Percentiles rank a stretch among this genome's conserved stretches.
Conservation (phyloP, 495 filamentous ascomycete genomes). For the Penicillium flavigenum region DNA sequence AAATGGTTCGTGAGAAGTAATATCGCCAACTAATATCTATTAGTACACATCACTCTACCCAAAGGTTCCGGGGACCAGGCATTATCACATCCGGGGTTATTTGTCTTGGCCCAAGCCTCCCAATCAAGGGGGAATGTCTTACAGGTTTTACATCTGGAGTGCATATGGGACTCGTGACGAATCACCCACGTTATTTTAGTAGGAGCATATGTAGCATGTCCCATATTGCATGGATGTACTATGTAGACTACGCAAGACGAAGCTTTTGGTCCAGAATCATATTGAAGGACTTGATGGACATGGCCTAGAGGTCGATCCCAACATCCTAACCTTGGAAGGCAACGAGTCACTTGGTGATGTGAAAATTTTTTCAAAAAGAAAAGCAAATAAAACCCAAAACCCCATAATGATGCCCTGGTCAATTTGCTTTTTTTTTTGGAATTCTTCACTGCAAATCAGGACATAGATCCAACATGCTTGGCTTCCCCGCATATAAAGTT, state of each 20-base stretch:
- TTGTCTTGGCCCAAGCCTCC: neutral
- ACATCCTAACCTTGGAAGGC: neutral
- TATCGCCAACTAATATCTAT: neutral
- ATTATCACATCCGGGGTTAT: neutral
- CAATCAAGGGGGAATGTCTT: constrained; percentile 11
- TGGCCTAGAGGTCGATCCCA: neutral
- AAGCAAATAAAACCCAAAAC: constrained; percentile 3
- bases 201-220: neutral
- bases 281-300: neutral
- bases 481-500: constrained; percentile 39
- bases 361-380: neutral
- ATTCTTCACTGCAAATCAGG: constrained; percentile 37
- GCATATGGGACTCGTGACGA: neutral
- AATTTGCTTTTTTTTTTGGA: constrained; percentile 19
- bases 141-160: constrained; percentile 2
- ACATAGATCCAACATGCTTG: constrained; percentile 30
- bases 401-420: neutral
- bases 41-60: constrained; percentile 3
- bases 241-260: neutral
- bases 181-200: constrained; percentile 4
- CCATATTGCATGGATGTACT: neutral
- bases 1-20: constrained; percentile 2
- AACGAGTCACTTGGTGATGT: neutral
- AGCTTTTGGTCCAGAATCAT: neutral
- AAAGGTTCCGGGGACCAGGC: neutral